Base-by-base conservation (phyloP, 306 rosid genomes). In the Cucumis melo region DNA sequence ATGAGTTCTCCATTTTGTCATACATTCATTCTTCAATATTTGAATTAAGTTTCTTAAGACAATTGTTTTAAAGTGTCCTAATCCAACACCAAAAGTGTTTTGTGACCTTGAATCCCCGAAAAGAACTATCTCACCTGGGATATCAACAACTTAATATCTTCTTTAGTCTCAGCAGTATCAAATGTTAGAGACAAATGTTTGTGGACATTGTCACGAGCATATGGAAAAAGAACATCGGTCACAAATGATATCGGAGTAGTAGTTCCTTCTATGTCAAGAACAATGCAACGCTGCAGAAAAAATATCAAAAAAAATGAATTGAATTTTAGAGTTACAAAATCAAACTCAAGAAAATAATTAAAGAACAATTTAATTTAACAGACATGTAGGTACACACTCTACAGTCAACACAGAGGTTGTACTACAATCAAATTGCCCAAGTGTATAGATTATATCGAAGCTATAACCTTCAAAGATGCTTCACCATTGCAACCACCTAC, bases 241-340 rank as follows among this genome's bases (percentile, higher is more conserved):
- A 94, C 99, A 84, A 94, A 94, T 39, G 99, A 92, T 83, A 94
- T 94, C 20, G 99, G 99, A 75, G 96, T 92, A 65, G 99, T 94
- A 76, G 99, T 94, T 79, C 99, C 99, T 79, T 94, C 99, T 72
- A 94, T 92, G 89, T 94, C 99, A 73, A 94, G 99, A 87, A 94
- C 91, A 92, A 94, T 75, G 79, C 91, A 92, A 48, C 82, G 87
- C 99, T 94, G 92, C 85, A 83, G 65, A 66, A 15, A 66, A 66
- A 79, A 19, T 66, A 74, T 76, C 20, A 46, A 71, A 63, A 66
- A 63, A 63, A 73, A 81, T 63, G 66, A 41, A 67, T 12, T 67
- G 74, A 67, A 67, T 10, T 23, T 20, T 12, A 67, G 16, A 67
- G 5, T n/a, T 10, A 20, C 5, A 2, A 42, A 10, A 4, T 20